Evolutionary conservation across 106 monocot genomes (phyloP).

Genomic region (Acanthochlamys bracteata): DNA sequence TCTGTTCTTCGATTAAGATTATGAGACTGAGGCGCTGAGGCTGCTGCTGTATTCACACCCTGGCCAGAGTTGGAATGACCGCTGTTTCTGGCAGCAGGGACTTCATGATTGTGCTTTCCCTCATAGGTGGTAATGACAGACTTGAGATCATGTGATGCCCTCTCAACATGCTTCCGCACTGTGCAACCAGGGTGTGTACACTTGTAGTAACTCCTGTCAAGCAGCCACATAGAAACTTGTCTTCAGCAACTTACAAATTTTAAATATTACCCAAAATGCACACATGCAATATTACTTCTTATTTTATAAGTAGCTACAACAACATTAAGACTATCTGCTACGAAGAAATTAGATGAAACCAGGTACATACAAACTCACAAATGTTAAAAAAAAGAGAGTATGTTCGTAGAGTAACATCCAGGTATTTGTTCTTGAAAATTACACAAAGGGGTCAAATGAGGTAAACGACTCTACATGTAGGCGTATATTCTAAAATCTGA

Average conservation of each 20-base stretch:
- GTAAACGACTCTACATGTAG: too few relatives aligned
- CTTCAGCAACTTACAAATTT: neutral
- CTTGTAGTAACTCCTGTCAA: conserved; percentile 85
- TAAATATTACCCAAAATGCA: too few relatives aligned
- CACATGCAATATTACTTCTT: too few relatives aligned
- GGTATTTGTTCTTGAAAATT: too few relatives aligned
- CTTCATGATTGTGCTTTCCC: conserved; percentile 90
- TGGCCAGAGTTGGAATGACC: conserved; percentile 24
- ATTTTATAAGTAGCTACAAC: too few relatives aligned
- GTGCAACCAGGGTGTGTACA: conserved; percentile 69
- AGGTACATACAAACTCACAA: too few relatives aligned
- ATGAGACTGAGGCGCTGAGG: conserved; percentile 9
- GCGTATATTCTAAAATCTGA: too few relatives aligned
- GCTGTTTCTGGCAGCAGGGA: conserved; percentile 64
- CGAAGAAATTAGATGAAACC: too few relatives aligned
- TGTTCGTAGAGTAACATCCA: too few relatives aligned
- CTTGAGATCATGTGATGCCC: conserved; percentile 85
- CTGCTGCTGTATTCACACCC: neutral
- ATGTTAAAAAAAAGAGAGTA: too few relatives aligned
- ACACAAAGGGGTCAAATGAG: too few relatives aligned
- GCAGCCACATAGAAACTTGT: neutral
- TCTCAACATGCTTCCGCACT: conserved; percentile 89
- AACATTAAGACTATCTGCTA: too few relatives aligned
- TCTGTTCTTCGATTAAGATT: conserved; percentile 20
- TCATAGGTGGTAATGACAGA: conserved; percentile 92